A percentile compares a stretch with the other conserved stretches of the same genome.
These are phyloP conservation scores for Xylaria sp. DNA, from an alignment of 2,329 filamentous ascomycete species.

Conservation along the genomic window DNA sequence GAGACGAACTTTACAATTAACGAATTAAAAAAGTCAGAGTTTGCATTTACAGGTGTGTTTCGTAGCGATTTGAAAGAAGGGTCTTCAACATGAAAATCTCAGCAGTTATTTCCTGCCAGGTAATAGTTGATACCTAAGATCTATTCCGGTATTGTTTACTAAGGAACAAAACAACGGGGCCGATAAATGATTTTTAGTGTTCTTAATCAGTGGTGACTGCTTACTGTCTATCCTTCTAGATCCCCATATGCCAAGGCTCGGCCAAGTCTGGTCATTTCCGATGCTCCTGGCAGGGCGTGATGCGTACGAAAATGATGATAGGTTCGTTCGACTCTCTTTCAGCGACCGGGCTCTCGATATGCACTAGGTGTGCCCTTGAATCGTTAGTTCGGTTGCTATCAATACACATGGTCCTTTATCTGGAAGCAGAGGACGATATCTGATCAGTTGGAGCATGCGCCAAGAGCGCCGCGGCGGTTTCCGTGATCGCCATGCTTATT, in stretches of 20 bases:
- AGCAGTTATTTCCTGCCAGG: too few species aligned
- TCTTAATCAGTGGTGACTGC: neutral
- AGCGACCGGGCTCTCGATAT: constrained; percentile 8
- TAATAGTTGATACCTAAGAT: too few species aligned
- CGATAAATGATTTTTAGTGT: too few species aligned
- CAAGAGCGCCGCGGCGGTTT: constrained; percentile 11
- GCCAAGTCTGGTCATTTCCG: constrained; percentile 26
- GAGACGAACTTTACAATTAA: too few species aligned
- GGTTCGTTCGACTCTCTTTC: constrained; percentile 10
- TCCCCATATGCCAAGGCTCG: constrained; percentile 24
- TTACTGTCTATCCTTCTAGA: constrained; percentile 4
- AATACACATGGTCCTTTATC: constrained; percentile 3
- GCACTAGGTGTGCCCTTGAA: neutral
- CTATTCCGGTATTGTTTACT: too few species aligned
- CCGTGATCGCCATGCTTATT: constrained; percentile 10
- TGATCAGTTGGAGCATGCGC: constrained; percentile 8
- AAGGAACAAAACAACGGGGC: too few species aligned
- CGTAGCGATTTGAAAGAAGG: too few species aligned
- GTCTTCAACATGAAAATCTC: too few species aligned
- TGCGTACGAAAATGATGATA: constrained; percentile 18
- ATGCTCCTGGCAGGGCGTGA: constrained; percentile 26
- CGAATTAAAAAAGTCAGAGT: too few species aligned
- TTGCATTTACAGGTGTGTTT: too few species aligned
- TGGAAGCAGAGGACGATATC: constrained; percentile 15
- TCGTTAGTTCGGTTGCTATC: neutral